phyloP scores from a whole-genome alignment of 768 basidiomycete species.

The Udeniomyces megalosporus region DNA sequence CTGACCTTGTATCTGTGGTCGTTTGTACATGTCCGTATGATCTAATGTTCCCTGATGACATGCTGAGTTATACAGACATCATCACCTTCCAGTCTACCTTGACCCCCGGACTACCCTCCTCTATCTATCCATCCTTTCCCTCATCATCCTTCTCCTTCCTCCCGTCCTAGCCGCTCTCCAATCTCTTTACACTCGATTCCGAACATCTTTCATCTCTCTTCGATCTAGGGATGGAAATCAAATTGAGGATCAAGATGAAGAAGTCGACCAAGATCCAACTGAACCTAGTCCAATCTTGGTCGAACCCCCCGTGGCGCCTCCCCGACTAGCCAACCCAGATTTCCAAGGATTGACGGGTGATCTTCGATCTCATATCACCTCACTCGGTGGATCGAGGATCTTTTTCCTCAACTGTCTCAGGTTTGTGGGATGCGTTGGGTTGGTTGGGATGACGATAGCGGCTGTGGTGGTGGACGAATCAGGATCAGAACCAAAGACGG shows the following conservation, averaged over 20 bases:
- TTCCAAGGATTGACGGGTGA: neutral
- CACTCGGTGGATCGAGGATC: neutral
- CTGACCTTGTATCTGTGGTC: too few relatives aligned
- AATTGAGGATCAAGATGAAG: neutral
- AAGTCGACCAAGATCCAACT: neutral
- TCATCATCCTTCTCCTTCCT: neutral
- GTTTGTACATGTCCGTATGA: too few relatives aligned
- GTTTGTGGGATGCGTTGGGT: neutral
- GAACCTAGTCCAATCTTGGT: neutral
- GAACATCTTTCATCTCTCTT: neutral
- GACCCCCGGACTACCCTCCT: slow-evolving; percentile 2
- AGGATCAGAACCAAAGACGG: neutral
- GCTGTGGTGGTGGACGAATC: slow-evolving; percentile 10
- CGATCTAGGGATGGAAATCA: neutral
- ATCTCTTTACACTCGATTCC: neutral
- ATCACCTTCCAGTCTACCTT: too few relatives aligned
- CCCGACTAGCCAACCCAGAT: neutral
- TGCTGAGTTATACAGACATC: too few relatives aligned
- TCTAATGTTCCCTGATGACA: too few relatives aligned
- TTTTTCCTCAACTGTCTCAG: neutral
- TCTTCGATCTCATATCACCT: neutral
- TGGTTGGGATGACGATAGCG: neutral
- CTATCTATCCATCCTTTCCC: slow-evolving; percentile 4
- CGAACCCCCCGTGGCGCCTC: neutral
- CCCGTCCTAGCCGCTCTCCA: neutral